Percentiles rank a stretch among this genome's conserved stretches.
Conservation (phyloP, 2,329 filamentous ascomycete genomes). For the Drechslerella coelobrocha region DNA sequence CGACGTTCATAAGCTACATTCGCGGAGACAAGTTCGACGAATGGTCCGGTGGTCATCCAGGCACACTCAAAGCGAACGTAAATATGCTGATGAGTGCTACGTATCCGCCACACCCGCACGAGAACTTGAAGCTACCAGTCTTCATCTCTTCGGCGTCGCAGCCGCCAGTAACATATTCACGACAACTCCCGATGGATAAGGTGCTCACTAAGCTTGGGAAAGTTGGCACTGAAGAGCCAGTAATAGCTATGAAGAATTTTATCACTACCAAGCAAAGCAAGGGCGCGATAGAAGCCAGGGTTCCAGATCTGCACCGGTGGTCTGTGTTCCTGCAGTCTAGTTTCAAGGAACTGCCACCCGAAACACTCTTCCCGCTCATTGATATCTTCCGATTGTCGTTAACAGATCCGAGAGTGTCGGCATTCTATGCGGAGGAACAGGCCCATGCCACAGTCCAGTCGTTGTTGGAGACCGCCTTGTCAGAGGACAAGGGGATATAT, state of each 20-base stretch:
- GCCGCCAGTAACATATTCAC: slow-evolving; percentile 74
- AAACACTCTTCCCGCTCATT: slow-evolving; percentile 78
- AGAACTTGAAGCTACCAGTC: slow-evolving; percentile 72
- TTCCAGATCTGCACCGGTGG: slow-evolving; percentile 74
- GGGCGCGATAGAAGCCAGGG: slow-evolving; percentile 69
- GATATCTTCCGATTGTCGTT: slow-evolving; percentile 82
- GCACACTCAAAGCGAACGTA: slow-evolving; percentile 73
- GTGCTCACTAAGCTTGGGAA: slow-evolving; percentile 77
- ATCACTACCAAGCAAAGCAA: slow-evolving; percentile 68
- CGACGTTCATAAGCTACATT: slow-evolving; percentile 86
- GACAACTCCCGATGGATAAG: slow-evolving; percentile 82
- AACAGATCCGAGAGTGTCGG: slow-evolving; percentile 77
- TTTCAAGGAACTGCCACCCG: slow-evolving; percentile 66
- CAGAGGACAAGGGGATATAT: slow-evolving; percentile 62
- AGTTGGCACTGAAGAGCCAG: slow-evolving; percentile 65
- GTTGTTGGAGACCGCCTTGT: slow-evolving; percentile 65
- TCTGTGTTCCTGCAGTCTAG: slow-evolving; percentile 67
- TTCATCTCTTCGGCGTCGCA: slow-evolving; percentile 70
- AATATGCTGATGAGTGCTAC: slow-evolving; percentile 67
- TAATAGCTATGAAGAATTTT: slow-evolving; percentile 73
- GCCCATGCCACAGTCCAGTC: slow-evolving; percentile 69
- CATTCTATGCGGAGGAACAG: slow-evolving; percentile 79
- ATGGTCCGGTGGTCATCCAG: slow-evolving; percentile 79
- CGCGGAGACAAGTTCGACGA: slow-evolving; percentile 76
- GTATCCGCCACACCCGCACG: slow-evolving; percentile 71